Percentiles rank a stretch among this genome's conserved stretches.
Evolutionary conservation across 208 protist genomes (phyloP).

Genomic region (Porcisia hertigi): DNA sequence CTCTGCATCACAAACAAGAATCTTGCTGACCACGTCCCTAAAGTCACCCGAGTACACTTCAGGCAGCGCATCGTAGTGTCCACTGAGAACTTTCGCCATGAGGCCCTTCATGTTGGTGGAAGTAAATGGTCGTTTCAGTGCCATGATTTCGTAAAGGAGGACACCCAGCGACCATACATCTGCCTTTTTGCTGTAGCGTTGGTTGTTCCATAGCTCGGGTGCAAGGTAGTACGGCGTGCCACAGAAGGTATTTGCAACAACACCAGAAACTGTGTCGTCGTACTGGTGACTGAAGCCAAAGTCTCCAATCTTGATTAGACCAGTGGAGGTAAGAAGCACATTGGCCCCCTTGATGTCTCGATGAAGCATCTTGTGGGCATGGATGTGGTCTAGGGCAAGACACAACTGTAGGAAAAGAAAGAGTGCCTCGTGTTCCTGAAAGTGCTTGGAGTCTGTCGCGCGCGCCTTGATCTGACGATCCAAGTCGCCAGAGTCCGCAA

Average conservation of each 20-base stretch:
- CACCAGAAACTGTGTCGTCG: constrained; percentile 87
- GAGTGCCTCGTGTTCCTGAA: constrained; percentile 85
- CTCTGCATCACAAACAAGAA: constrained; percentile 76
- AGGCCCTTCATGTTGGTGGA: constrained; percentile 83
- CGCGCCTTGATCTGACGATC: constrained; percentile 82
- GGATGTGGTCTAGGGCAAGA: constrained; percentile 88
- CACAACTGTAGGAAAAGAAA: constrained; percentile 89
- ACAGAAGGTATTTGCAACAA: constrained; percentile 85
- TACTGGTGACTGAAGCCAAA: constrained; percentile 92
- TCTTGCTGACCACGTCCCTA: constrained; percentile 57
- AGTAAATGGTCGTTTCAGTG: constrained; percentile 77
- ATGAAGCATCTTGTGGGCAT: constrained; percentile 89
- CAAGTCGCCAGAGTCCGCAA: constrained; percentile 85
- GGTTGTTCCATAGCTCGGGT: constrained; percentile 90
- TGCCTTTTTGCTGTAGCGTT: constrained; percentile 87
- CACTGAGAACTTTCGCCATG: constrained; percentile 78
- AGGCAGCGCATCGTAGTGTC: constrained; percentile 64
- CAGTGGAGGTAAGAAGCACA: constrained; percentile 84
- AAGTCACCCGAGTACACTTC: constrained; percentile 68
- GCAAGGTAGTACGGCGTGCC: constrained; percentile 84
- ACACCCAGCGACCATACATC: constrained; percentile 85
- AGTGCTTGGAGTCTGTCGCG: constrained; percentile 54
- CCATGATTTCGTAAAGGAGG: constrained; percentile 81
- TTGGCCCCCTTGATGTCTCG: constrained; percentile 92
- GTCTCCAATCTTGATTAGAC: constrained; percentile 91